Conservation (phyloP, 805 yeast species). For the Metschnikowia aberdeeniae region DNA sequence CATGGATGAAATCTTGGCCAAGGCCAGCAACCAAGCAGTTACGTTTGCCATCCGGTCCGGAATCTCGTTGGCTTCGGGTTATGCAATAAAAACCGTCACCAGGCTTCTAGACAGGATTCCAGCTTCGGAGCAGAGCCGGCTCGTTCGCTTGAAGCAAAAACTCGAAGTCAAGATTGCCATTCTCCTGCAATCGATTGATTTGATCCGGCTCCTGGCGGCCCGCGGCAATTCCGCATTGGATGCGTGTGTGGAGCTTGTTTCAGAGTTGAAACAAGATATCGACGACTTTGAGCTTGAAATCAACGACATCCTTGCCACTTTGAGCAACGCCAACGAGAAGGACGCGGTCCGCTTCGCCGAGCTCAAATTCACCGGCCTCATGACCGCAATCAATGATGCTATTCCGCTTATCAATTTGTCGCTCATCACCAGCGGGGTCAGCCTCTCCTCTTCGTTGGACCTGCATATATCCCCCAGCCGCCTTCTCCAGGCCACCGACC, state of each 20-base stretch:
- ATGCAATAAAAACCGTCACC: slow-evolving; percentile 63
- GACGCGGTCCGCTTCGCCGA: slow-evolving; percentile 47
- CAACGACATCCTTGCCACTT: slow-evolving; percentile 31
- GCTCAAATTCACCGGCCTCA: slow-evolving; percentile 42
- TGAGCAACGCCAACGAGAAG: slow-evolving; percentile 26
- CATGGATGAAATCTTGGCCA: slow-evolving; percentile 43
- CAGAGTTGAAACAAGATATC: slow-evolving; percentile 53
- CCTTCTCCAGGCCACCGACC: slow-evolving; percentile 57
- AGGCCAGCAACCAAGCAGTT: slow-evolving; percentile 76
- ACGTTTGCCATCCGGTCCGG: slow-evolving; percentile 77
- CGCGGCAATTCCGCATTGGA: slow-evolving; percentile 58
- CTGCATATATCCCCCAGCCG: slow-evolving; percentile 60
- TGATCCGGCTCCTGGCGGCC: slow-evolving; percentile 58
- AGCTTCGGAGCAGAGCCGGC: slow-evolving; percentile 43
- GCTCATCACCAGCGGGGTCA: slow-evolving; percentile 65
- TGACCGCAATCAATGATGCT: slow-evolving; percentile 57
- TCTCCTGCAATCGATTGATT: slow-evolving; percentile 62
- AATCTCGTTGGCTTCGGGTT: slow-evolving; percentile 67
- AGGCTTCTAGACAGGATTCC: slow-evolving; percentile 54
- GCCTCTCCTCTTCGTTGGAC: slow-evolving; percentile 46
- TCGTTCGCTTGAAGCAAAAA: slow-evolving; percentile 41
- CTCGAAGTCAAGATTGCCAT: slow-evolving; percentile 57
- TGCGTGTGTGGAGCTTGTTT: slow-evolving; percentile 50
- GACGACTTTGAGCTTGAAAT: slow-evolving; percentile 53
- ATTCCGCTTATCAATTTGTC: slow-evolving; percentile 67